Percentiles rank a stretch among this genome's conserved stretches.
phyloP scores from a whole-genome alignment of 495 filamentous ascomycete species.

The Penicillium roqueforti region DNA sequence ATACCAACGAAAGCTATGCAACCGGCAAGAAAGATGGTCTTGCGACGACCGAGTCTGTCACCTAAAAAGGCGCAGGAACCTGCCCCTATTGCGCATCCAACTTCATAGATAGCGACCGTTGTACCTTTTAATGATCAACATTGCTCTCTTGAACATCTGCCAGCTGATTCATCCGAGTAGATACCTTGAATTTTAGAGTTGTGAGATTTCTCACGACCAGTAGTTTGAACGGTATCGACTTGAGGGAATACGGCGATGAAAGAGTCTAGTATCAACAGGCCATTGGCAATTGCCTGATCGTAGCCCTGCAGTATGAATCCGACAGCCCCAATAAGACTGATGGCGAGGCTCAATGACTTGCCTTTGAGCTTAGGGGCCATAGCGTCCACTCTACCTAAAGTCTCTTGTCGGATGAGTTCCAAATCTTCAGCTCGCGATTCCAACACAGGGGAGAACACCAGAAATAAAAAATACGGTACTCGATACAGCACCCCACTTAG shows the following conservation, averaged over 20 bases:
- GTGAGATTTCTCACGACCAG: constrained; percentile 28
- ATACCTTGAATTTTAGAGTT: constrained; percentile 32
- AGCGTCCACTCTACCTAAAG: neutral
- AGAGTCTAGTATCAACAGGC: constrained; percentile 23
- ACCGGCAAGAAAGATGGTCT: constrained; percentile 30
- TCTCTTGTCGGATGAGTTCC: neutral
- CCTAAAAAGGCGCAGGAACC: constrained; percentile 41
- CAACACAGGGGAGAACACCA: neutral
- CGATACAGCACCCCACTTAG: neutral
- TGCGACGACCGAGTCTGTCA: constrained; percentile 38
- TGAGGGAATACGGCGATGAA: constrained; percentile 45
- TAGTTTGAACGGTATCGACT: constrained; percentile 45
- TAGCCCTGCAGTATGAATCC: constrained; percentile 46
- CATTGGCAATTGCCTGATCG: constrained; percentile 42
- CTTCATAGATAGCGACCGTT: constrained; percentile 39
- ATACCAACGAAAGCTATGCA: constrained; percentile 18
- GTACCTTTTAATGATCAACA: constrained; percentile 17
- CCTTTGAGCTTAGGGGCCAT: constrained; percentile 12
- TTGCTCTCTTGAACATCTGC: neutral
- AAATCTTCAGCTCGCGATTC: neutral
- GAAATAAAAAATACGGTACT: neutral
- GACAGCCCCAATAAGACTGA: constrained; percentile 17
- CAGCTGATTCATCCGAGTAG: neutral
- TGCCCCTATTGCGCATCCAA: constrained; percentile 45
- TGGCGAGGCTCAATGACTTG: constrained; percentile 14